Percentiles rank a stretch among this genome's conserved stretches.
Conservation (phyloP, 257 asterid species). For the Ballota nigra region DNA sequence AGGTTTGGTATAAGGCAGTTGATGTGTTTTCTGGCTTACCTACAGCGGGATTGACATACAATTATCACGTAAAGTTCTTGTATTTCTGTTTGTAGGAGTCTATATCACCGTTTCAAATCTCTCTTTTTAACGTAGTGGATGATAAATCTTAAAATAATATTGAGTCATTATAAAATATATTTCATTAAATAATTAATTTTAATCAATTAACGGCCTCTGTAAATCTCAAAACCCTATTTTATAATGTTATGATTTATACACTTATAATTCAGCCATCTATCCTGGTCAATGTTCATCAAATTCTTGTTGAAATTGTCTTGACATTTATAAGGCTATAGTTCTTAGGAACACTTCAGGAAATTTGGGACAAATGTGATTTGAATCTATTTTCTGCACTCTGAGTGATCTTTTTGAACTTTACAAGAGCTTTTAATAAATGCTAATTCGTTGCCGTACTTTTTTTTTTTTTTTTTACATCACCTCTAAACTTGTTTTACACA, state of each 20-base stretch:
- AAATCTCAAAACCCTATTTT: neutral
- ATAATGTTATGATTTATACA: neutral
- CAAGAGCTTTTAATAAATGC: neutral
- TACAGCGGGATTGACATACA: neutral
- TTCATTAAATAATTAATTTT: neutral
- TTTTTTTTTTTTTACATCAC: neutral
- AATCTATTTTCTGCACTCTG: constrained; percentile 13
- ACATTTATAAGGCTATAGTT: neutral
- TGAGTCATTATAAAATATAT: neutral
- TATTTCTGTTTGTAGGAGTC: neutral
- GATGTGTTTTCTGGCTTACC: neutral
- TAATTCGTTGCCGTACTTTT: neutral
- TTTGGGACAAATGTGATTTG: neutral
- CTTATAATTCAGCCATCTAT: neutral
- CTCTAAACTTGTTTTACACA: constrained; percentile 10
- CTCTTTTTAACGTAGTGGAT: neutral
- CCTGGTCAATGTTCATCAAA: neutral
- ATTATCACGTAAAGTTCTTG: neutral
- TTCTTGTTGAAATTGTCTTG: neutral
- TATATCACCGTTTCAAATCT: neutral
- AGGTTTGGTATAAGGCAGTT: neutral
- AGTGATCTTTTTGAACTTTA: constrained; percentile 9
- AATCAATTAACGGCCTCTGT: neutral
- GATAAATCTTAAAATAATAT: neutral
- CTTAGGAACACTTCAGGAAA: constrained; percentile 1